Conservation (phyloP, 1,139 yeast species). For the Kodamaea alishanica region DNA sequence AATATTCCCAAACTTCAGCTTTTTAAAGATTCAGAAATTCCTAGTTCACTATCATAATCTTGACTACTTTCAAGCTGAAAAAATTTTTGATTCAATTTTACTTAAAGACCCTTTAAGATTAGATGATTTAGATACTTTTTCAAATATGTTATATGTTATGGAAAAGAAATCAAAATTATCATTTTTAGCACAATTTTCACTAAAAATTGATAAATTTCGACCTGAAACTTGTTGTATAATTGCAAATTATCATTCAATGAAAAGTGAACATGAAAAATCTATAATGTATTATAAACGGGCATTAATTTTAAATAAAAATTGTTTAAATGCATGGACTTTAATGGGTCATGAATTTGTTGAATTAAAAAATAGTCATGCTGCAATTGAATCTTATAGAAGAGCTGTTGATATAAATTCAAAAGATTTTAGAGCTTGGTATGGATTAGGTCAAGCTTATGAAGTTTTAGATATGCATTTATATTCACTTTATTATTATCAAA, state of each 20-base stretch:
- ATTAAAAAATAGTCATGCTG: constrained; percentile 93
- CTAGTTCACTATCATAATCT: constrained; percentile 73
- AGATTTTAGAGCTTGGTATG: constrained; percentile 98
- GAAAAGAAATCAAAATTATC: constrained; percentile 84
- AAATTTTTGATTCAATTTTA: constrained; percentile 71
- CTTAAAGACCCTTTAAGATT: constrained; percentile 78
- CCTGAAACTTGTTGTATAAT: constrained; percentile 95
- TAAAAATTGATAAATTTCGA: constrained; percentile 78
- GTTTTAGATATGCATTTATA: constrained; percentile 93
- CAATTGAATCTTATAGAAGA: constrained; percentile 89
- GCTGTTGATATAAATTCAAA: constrained; percentile 87
- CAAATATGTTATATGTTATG: constrained; percentile 92
- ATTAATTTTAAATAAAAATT: constrained; percentile 70
- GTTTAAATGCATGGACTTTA: constrained; percentile 92
- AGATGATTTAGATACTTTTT: constrained; percentile 87
- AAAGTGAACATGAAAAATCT: constrained; percentile 92
- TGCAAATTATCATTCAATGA: constrained; percentile 90
- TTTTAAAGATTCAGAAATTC: constrained; percentile 77
- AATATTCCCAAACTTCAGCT: constrained; percentile 69
- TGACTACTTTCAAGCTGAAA: constrained; percentile 78
- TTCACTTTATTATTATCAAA: constrained; percentile 86
- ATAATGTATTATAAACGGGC: constrained; percentile 92
- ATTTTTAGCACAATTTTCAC: constrained; percentile 80
- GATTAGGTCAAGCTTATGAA: constrained; percentile 96
- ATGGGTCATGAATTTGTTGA: constrained; percentile 99